A percentile compares a stretch with the other conserved stretches of the same genome.
Evolutionary conservation across 352 stramenopile genomes (phyloP).

Genomic region (Phytophthora pseudosyringae): DNA sequence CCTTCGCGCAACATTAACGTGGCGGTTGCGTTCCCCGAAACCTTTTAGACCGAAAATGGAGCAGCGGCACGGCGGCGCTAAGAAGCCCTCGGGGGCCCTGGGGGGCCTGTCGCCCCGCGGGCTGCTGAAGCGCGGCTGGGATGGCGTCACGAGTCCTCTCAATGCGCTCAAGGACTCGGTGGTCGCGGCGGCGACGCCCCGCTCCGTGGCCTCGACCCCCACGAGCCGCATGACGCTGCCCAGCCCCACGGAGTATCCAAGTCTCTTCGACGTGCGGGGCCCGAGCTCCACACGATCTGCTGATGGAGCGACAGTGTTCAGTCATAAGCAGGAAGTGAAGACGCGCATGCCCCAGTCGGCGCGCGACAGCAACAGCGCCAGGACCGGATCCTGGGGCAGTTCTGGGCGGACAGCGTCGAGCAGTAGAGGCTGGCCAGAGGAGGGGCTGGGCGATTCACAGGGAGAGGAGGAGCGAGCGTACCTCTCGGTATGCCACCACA

Average conservation of each 20-base stretch:
- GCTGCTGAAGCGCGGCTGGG: constrained; percentile 74
- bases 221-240: constrained; percentile 46
- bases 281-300: constrained; percentile 50
- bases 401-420: constrained; percentile 38
- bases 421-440: constrained; percentile 15
- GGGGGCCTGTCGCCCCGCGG: constrained; percentile 58
- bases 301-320: constrained; percentile 23
- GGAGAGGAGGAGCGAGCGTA: constrained; percentile 74
- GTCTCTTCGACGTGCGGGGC: constrained; percentile 70
- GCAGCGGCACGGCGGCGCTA: constrained; percentile 28
- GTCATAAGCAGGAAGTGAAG: constrained; percentile 26
- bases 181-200: constrained; percentile 51
- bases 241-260: constrained; percentile 69
- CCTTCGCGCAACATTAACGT: constrained; percentile 23
- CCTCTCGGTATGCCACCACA: constrained; percentile 76
- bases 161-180: constrained; percentile 71
- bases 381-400: constrained; percentile 42
- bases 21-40: constrained; percentile 21
- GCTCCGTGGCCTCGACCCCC: constrained; percentile 42
- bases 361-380: constrained; percentile 36
- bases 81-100: constrained; percentile 38
- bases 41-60: constrained; percentile 32
- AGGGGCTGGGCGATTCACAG: constrained; percentile 31
- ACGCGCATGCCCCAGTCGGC: constrained; percentile 41
- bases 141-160: constrained; percentile 67